These are phyloP conservation scores for Allantophomopsis lycopodina DNA, from an alignment of 2,329 filamentous ascomycete species.

Conservation along the genomic window DNA sequence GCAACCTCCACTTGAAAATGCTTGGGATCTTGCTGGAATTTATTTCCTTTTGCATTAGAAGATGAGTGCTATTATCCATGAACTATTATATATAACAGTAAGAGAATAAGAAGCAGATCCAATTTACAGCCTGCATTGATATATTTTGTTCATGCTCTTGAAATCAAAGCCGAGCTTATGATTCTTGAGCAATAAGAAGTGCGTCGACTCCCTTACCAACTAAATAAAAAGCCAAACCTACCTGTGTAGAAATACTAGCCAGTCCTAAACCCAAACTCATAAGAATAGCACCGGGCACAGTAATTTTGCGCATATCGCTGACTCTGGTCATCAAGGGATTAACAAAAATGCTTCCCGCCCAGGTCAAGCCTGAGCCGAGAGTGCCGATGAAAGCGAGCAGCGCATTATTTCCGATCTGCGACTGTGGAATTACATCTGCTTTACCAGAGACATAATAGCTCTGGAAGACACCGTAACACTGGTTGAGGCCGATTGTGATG, in stretches of 20 bases:
- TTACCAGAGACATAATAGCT: slow-evolving; percentile 28
- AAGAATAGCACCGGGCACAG: slow-evolving; percentile 24
- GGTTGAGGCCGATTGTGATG: slow-evolving; percentile 33
- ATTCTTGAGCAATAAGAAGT: too few species aligned
- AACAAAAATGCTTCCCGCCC: slow-evolving; percentile 32
- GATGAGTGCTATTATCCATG: too few species aligned
- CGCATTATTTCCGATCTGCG: slow-evolving; percentile 22
- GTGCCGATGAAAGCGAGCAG: slow-evolving; percentile 33
- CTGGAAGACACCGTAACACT: slow-evolving; percentile 34
- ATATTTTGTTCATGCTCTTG: too few species aligned
- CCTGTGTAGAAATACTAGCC: slow-evolving; percentile 20
- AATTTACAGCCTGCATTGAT: too few species aligned
- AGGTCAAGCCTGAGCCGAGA: slow-evolving; percentile 31
- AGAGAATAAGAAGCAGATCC: too few species aligned
- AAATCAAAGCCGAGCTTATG: too few species aligned
- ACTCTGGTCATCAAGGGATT: slow-evolving; percentile 31
- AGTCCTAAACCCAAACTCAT: slow-evolving; percentile 28
- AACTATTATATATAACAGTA: too few species aligned
- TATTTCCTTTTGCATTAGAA: too few species aligned
- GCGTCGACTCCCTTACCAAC: too few species aligned
- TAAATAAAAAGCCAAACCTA: slow-evolving; percentile 1
- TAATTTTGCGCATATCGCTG: slow-evolving; percentile 24
- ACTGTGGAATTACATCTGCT: slow-evolving; percentile 23
- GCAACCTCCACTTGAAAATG: too few species aligned
- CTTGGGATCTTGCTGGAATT: too few species aligned